Conservation (phyloP, 371 early-diverging fungal species). For the Nematocida ausubeli region DNA sequence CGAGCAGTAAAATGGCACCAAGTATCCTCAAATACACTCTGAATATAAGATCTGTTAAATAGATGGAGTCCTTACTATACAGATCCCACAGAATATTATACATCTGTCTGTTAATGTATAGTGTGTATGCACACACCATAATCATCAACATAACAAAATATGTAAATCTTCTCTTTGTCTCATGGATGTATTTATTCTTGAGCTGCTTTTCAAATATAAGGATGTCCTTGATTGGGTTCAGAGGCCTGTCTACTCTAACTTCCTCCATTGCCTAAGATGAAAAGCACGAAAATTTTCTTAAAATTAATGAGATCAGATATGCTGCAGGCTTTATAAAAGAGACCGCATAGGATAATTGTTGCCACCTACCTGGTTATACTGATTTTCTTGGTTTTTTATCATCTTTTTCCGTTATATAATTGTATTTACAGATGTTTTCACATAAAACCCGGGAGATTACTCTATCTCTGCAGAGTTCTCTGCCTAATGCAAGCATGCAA, state of each 20-base stretch:
- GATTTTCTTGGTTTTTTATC: no score
- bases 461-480: no score
- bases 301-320: no score
- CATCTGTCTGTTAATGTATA: conserved; percentile 14
- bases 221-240: conserved; percentile 39
- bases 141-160: conserved; percentile 32
- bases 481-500: no score
- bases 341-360: no score
- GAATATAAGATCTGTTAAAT: conserved; percentile 2
- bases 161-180: conserved; percentile 38
- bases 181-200: conserved; percentile 13
- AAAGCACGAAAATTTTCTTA: no score
- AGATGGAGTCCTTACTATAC: not conserved
- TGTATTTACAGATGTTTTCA: no score
- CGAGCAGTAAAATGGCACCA: conserved; percentile 9
- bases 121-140: conserved; percentile 1
- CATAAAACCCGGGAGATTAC: no score
- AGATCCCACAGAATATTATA: conserved; percentile 23
- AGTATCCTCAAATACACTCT: conserved; percentile 28
- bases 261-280: not conserved
- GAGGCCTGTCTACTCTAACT: not conserved
- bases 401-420: no score
- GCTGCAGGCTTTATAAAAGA: no score
- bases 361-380: no score
- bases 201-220: conserved; percentile 41